Conservation (phyloP, 2,329 filamentous ascomycete species). For the Penicillium psychrosexuale region DNA sequence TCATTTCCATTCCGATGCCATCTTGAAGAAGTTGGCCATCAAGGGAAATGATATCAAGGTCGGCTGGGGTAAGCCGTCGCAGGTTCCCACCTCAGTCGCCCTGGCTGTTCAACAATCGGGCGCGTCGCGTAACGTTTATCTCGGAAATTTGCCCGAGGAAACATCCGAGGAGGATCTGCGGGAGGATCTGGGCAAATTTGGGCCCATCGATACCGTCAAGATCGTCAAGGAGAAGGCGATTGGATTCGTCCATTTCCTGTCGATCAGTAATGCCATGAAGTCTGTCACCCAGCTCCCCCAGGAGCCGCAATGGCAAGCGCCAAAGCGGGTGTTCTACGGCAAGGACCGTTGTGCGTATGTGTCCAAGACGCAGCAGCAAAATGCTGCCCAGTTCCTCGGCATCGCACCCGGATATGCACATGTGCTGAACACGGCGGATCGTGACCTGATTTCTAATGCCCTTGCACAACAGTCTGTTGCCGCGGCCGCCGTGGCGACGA, state of each 20-base stretch:
- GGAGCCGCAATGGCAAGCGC: conserved; percentile 94
- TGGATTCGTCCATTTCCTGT: conserved; percentile 95
- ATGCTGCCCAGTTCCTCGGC: conserved; percentile 94
- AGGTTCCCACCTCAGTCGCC: conserved; percentile 96
- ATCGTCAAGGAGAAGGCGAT: conserved; percentile 97
- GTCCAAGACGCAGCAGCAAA: conserved; percentile 99
- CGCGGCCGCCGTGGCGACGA: conserved; percentile 92
- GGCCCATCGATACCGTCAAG: conserved; percentile 94
- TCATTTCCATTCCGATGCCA: conserved; percentile 98
- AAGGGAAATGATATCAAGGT: conserved; percentile 99
- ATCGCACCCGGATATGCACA: conserved; percentile 96
- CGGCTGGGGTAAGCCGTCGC: conserved; percentile 97
- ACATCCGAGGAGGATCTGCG: conserved; percentile 86
- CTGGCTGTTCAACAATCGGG: conserved; percentile 95
- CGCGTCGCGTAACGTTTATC: conserved; percentile 93
- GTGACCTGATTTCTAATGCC: conserved; percentile 93
- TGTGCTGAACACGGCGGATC: conserved; percentile 91
- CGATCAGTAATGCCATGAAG: conserved; percentile 97
- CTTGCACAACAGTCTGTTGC: conserved; percentile 96
- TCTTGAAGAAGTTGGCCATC: conserved; percentile 98
- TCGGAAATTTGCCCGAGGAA: conserved; percentile 89
- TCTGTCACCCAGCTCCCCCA: conserved; percentile 94
- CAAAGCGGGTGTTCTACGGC: conserved; percentile 94
- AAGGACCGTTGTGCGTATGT: conserved; percentile 98
- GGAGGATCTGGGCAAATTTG: conserved; percentile 94